These are phyloP conservation scores for Amaranthus palmeri DNA, from an alignment of 148 eudicot species.

Conservation along the genomic window DNA sequence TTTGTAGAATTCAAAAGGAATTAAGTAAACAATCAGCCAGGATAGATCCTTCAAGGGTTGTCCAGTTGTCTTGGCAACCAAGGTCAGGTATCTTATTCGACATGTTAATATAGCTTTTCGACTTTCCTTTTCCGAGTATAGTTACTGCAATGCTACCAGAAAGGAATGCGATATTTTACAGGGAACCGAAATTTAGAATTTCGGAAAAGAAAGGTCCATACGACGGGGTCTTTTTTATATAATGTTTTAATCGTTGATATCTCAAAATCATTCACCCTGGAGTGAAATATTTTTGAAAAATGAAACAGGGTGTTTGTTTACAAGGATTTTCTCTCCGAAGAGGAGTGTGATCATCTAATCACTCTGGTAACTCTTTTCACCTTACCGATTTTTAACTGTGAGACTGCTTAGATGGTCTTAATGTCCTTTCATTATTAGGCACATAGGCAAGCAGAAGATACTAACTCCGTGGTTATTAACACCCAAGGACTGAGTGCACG, in stretches of 20 bases:
- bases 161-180: too few species aligned
- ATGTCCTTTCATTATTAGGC: constrained; percentile 29
- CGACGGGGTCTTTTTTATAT: background rate
- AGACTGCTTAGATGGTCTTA: constrained; percentile 5
- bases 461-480: constrained; percentile 12
- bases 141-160: background rate
- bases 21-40: constrained; percentile 41
- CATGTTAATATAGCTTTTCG: background rate
- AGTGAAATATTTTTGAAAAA: constrained; percentile 5
- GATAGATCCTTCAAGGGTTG: constrained; percentile 63
- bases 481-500: constrained; percentile 22
- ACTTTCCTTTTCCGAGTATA: background rate
- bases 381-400: background rate
- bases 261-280: background rate
- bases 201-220: too few species aligned
- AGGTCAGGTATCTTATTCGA: constrained; percentile 74
- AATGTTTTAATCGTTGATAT: background rate
- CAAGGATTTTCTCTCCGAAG: constrained; percentile 60
- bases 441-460: constrained; percentile 25
- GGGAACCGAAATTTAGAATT: too few species aligned
- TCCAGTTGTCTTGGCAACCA: constrained; percentile 81
- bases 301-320: constrained; percentile 71
- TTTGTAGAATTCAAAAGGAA: constrained; percentile 54
- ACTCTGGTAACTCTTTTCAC: constrained; percentile 45
- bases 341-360: constrained; percentile 74